These are phyloP conservation scores for Alternaria consortialis DNA, from an alignment of 2,329 filamentous ascomycete species.

Conservation along the genomic window DNA sequence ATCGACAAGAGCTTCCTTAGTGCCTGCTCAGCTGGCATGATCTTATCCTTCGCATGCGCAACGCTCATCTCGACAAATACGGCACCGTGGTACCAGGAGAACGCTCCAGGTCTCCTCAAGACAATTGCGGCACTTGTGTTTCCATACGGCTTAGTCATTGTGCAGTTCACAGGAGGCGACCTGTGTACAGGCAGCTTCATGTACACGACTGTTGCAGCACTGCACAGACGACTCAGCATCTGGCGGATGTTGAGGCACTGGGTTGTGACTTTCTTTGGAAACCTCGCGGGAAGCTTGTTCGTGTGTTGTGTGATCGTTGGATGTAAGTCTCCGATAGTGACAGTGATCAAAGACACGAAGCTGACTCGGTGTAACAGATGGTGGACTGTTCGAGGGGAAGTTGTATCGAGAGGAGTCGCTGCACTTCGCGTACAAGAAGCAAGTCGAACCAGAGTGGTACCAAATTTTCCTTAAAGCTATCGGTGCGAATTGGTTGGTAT, in stretches of 20 bases:
- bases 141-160: constrained; percentile 45
- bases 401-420: constrained; percentile 28
- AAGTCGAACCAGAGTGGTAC: constrained; percentile 27
- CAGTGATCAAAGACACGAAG: not conserved
- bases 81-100: constrained; percentile 23
- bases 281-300: constrained; percentile 60
- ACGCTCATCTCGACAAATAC: constrained; percentile 21
- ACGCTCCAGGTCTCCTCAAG: constrained; percentile 38
- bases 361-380: constrained; percentile 45
- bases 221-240: constrained; percentile 40
- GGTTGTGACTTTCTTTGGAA: constrained; percentile 60
- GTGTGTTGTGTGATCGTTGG: constrained; percentile 60
- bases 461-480: constrained; percentile 34
- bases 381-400: constrained; percentile 54
- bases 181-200: constrained; percentile 42
- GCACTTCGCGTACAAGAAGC: constrained; percentile 27
- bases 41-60: constrained; percentile 59
- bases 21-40: constrained; percentile 61
- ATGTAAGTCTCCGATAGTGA: constrained; percentile 45
- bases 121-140: constrained; percentile 46
- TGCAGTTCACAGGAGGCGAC: constrained; percentile 47
- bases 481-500: constrained; percentile 36
- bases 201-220: constrained; percentile 29
- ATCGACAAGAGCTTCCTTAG: constrained; percentile 62
- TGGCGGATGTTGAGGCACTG: constrained; percentile 53